Conservation (phyloP, 768 basidiomycete species). For the Cantharellus anzutake region DNA sequence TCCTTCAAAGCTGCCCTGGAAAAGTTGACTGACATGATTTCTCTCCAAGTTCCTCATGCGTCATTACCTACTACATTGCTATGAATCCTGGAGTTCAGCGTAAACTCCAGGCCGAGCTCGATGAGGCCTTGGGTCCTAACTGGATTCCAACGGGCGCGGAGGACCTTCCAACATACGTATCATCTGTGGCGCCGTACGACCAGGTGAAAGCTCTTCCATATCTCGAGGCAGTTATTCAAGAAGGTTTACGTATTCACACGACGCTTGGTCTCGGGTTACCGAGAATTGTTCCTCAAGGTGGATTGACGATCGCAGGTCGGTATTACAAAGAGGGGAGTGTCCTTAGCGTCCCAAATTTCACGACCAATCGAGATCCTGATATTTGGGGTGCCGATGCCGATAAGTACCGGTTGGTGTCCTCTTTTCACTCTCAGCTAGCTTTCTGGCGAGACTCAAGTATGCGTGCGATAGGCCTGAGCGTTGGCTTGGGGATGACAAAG, state of each 20-base stretch:
- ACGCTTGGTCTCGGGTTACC: constrained; percentile 64
- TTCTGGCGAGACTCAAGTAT: background rate
- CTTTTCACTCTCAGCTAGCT: background rate
- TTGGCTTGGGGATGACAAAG: constrained; percentile 29
- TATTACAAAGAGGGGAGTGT: constrained; percentile 58
- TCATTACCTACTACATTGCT: constrained; percentile 73
- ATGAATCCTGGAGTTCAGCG: constrained; percentile 40
- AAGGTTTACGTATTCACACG: constrained; percentile 67
- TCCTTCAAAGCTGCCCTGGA: background rate
- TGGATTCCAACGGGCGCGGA: too few species aligned
- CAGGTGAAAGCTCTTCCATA: constrained; percentile 59
- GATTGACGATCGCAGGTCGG: constrained; percentile 34
- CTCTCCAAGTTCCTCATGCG: constrained; percentile 55
- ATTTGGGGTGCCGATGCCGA: constrained; percentile 71
- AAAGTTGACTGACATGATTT: background rate
- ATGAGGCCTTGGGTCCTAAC: constrained; percentile 27
- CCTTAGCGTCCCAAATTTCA: constrained; percentile 63
- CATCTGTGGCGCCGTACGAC: constrained; percentile 25
- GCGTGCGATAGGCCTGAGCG: constrained; percentile 16
- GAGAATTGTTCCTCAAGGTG: constrained; percentile 52
- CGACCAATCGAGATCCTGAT: constrained; percentile 51
- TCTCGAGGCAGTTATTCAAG: constrained; percentile 75
- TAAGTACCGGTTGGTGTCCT: constrained; percentile 42
- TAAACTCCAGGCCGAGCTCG: constrained; percentile 62
- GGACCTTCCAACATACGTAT: background rate